A percentile compares a stretch with the other conserved stretches of the same genome.
phyloP scores from a whole-genome alignment of 768 basidiomycete genomes.

The Psilocybe cubensis region DNA sequence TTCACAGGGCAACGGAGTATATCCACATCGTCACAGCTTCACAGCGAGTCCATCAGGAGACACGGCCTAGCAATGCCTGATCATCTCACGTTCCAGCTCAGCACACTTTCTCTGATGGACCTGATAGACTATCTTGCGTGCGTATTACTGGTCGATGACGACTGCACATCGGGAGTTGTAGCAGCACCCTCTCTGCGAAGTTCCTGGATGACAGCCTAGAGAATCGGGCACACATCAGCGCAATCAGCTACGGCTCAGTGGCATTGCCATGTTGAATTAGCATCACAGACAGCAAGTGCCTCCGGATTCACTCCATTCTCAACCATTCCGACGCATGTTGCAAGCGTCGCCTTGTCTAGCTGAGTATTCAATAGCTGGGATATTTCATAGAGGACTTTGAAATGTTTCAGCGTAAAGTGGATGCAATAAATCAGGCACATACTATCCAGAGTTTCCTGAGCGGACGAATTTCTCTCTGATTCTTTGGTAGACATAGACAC shows the following conservation, averaged over 20 bases:
- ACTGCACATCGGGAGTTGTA: slow-evolving; percentile 14
- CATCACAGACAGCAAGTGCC: slow-evolving; percentile 72
- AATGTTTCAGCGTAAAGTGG: neutral
- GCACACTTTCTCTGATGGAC: neutral
- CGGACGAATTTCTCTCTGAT: slow-evolving; percentile 61
- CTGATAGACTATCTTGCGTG: slow-evolving; percentile 3
- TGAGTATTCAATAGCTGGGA: slow-evolving; percentile 88
- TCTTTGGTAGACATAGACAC: slow-evolving; percentile 51
- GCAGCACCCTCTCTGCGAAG: slow-evolving; percentile 69
- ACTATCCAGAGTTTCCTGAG: slow-evolving; percentile 76
- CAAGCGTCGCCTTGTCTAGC: slow-evolving; percentile 89
- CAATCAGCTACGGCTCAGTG: slow-evolving; percentile 15
- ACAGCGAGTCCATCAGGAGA: too few species aligned
- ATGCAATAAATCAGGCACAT: slow-evolving; percentile 27
- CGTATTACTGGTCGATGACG: slow-evolving; percentile 21
- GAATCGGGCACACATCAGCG: neutral
- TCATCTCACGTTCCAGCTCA: neutral
- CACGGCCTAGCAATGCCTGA: neutral
- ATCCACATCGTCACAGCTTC: neutral
- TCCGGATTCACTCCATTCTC: slow-evolving; percentile 93
- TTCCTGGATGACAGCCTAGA: slow-evolving; percentile 83
- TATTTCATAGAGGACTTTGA: slow-evolving; percentile 79
- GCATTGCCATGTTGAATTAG: slow-evolving; percentile 1
- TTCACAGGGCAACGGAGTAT: neutral
- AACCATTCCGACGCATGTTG: slow-evolving; percentile 90